These are phyloP conservation scores for Aspergillus pseudoterreus DNA, from an alignment of 2,329 filamentous ascomycete species.

Conservation along the genomic window DNA sequence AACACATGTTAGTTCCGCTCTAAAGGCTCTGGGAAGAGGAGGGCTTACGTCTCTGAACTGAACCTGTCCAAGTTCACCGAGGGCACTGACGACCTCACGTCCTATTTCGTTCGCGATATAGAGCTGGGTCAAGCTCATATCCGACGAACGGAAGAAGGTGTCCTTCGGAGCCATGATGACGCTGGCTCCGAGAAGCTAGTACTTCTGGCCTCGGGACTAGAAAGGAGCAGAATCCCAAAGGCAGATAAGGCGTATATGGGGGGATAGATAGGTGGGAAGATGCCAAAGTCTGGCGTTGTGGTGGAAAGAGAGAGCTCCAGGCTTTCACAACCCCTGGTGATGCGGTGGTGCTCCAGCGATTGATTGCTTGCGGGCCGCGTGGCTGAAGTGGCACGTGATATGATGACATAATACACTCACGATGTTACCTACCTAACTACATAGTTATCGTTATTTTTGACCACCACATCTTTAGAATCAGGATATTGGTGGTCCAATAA, in stretches of 20 bases:
- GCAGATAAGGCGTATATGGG: not conserved
- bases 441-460: no score
- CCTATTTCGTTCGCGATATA: constrained; percentile 99
- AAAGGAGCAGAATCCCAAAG: constrained; percentile 4
- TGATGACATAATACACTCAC: not conserved
- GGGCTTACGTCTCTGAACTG: constrained; percentile 90
- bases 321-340: not conserved
- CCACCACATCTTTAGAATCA: no score
- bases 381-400: not conserved
- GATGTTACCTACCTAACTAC: no score
- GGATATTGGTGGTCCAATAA: no score
- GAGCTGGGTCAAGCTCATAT: constrained; percentile 99
- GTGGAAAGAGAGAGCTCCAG: not conserved
- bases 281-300: constrained; percentile 1
- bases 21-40: not conserved
- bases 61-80: constrained; percentile 93
- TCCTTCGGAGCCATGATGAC: constrained; percentile 65
- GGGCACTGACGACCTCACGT: constrained; percentile 90
- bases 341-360: not conserved
- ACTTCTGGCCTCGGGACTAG: constrained; percentile 18
- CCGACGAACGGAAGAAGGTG: constrained; percentile 98
- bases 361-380: constrained; percentile 1
- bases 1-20: constrained; percentile 15
- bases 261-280: not conserved
- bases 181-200: constrained; percentile 19